Conservation (phyloP, 2,329 filamentous ascomycete species). For the Fusarium zealandicum region DNA sequence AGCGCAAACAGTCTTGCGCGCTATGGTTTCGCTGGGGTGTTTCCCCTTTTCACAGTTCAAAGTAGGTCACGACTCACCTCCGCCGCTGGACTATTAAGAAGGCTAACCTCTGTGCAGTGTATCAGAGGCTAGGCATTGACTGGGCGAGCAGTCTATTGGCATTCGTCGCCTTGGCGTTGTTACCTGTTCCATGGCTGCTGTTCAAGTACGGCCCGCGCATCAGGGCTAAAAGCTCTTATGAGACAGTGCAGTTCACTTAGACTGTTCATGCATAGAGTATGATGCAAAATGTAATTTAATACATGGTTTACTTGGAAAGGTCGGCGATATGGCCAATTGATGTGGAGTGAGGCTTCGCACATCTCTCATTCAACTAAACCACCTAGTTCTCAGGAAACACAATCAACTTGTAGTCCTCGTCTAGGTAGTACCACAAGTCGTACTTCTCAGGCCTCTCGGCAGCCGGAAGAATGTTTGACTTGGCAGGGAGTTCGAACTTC, state of each 20-base stretch:
- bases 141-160: conserved; percentile 58
- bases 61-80: conserved; percentile 46
- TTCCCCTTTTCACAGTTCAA: conserved; percentile 68
- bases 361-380: background rate
- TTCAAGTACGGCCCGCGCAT: conserved; percentile 55
- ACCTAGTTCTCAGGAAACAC: conserved; percentile 27
- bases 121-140: conserved; percentile 50
- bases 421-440: conserved; percentile 49
- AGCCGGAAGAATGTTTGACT: conserved; percentile 42
- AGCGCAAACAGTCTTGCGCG: conserved; percentile 66
- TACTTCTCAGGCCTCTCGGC: conserved; percentile 45
- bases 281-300: background rate
- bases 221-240: conserved; percentile 52
- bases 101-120: conserved; percentile 47
- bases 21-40: conserved; percentile 62
- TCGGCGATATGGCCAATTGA: background rate
- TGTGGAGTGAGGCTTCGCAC: background rate
- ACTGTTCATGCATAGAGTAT: background rate
- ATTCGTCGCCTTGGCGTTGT: conserved; percentile 55
- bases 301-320: background rate
- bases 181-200: conserved; percentile 62
- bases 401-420: conserved; percentile 44
- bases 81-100: accelerated
- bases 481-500: conserved; percentile 43
- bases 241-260: conserved; percentile 38